Percentiles rank a stretch among this genome's conserved stretches.
Evolutionary conservation across 257 asterid genomes (phyloP).

Genomic region (Solanum sejunctum): DNA sequence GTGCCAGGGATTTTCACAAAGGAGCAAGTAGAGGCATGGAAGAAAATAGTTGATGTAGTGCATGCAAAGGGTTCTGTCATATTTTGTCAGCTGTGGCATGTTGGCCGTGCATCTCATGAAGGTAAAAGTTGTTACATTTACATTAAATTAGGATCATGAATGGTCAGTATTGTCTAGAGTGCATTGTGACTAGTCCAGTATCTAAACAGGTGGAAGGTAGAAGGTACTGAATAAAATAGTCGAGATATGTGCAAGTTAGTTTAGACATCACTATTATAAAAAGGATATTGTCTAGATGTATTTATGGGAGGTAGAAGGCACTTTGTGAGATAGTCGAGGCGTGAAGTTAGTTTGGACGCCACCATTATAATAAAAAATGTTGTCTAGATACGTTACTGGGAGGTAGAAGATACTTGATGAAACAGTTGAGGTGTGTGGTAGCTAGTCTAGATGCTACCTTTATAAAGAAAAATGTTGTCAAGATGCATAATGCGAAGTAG

Average conservation of each 20-base stretch:
- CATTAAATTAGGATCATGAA: neutral
- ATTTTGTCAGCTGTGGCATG: conserved; percentile 97
- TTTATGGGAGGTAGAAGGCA: neutral
- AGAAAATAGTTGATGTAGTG: conserved; percentile 53
- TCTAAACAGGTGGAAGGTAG: neutral
- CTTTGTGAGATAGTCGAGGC: neutral
- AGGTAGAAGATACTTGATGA: neutral
- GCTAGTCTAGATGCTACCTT: no score
- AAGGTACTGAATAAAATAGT: neutral
- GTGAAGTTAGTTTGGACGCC: neutral
- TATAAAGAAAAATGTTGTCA: no score
- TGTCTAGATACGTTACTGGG: neutral
- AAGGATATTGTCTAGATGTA: neutral
- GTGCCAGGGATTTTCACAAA: conserved; percentile 82
- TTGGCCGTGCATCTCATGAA: conserved; percentile 89
- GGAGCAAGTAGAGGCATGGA: conserved; percentile 92
- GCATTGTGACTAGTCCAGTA: neutral
- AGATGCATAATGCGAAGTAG: neutral
- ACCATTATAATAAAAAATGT: neutral
- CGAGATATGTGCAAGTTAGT: neutral
- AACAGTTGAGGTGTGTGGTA: neutral
- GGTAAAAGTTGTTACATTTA: conserved; percentile 17
- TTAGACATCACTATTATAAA: neutral
- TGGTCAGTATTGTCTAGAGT: neutral
- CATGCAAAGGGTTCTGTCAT: conserved; percentile 76